Conservation (phyloP, 805 yeast species). For the Huiozyma naganishii region DNA sequence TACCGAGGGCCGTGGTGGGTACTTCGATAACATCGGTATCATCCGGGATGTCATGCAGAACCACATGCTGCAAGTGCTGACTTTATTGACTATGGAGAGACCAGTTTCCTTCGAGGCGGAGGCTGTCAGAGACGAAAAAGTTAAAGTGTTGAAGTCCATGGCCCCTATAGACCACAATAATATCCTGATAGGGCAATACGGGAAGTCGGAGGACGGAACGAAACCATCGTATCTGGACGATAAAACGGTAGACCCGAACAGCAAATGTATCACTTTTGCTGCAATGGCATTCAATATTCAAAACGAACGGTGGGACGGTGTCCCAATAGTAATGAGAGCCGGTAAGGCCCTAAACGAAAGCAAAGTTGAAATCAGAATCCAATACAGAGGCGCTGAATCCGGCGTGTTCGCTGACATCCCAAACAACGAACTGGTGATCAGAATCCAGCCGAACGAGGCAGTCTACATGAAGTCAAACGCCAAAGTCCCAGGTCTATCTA, state of each 20-base stretch:
- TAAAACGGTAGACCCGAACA: constrained; percentile 69
- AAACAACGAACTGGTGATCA: constrained; percentile 84
- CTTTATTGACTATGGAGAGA: constrained; percentile 88
- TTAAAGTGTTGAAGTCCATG: constrained; percentile 76
- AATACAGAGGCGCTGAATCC: constrained; percentile 74
- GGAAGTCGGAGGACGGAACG: constrained; percentile 68
- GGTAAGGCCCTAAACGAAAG: constrained; percentile 92
- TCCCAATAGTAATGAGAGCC: constrained; percentile 88
- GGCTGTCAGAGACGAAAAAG: constrained; percentile 91
- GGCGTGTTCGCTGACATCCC: constrained; percentile 75
- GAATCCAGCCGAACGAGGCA: constrained; percentile 92
- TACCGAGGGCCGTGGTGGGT: constrained; percentile 97
- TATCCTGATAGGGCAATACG: constrained; percentile 79
- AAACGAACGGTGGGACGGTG: constrained; percentile 98
- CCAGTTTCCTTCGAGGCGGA: constrained; percentile 89
- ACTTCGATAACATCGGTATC: constrained; percentile 89
- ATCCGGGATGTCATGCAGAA: constrained; percentile 97
- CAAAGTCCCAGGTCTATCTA: constrained; percentile 85
- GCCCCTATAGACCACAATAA: constrained; percentile 54
- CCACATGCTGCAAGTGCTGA: constrained; percentile 85
- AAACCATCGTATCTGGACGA: constrained; percentile 91
- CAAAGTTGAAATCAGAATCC: constrained; percentile 89
- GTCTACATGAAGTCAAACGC: constrained; percentile 86
- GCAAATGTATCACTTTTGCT: constrained; percentile 87
- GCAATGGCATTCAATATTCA: constrained; percentile 68